These are phyloP conservation scores for Phytopythium ostracodes DNA, from an alignment of 352 stramenopile species.

Conservation along the genomic window DNA sequence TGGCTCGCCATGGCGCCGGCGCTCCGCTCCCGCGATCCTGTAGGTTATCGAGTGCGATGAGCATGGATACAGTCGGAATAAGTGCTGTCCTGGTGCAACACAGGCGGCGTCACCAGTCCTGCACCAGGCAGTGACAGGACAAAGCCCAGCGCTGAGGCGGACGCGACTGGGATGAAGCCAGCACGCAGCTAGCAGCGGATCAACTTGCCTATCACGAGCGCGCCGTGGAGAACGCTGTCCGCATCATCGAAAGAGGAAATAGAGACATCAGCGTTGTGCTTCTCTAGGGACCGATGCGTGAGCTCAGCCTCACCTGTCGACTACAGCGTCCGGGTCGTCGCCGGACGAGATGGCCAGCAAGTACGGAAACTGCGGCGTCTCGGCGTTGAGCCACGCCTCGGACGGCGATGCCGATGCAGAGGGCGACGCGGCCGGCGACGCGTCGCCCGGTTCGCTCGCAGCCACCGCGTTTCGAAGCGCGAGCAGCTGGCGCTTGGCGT, in stretches of 20 bases:
- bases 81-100: too few relatives aligned
- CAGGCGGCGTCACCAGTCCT: too few relatives aligned
- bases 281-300: too few relatives aligned
- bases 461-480: constrained; percentile 11
- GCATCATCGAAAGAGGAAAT: too few relatives aligned
- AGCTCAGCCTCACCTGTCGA: constrained; percentile 17
- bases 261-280: too few relatives aligned
- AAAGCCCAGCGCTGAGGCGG: too few relatives aligned
- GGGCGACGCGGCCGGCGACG: neutral
- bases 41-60: neutral
- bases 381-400: constrained; percentile 40
- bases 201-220: constrained; percentile 9
- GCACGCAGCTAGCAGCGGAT: neutral
- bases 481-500: constrained; percentile 38
- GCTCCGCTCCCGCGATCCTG: constrained; percentile 32
- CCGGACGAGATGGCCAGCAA: constrained; percentile 51
- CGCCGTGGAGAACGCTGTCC: constrained; percentile 12
- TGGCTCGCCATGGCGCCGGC: constrained; percentile 27
- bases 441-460: too few relatives aligned
- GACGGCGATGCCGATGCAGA: constrained; percentile 3
- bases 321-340: constrained; percentile 38
- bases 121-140: too few relatives aligned
- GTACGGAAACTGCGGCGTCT: constrained; percentile 62
- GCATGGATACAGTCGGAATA: too few relatives aligned
- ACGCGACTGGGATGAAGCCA: neutral